A percentile compares a stretch with the other conserved stretches of the same genome.
Conservation (phyloP, 2,329 filamentous ascomycete genomes). For the Clonostachys byssicola region DNA sequence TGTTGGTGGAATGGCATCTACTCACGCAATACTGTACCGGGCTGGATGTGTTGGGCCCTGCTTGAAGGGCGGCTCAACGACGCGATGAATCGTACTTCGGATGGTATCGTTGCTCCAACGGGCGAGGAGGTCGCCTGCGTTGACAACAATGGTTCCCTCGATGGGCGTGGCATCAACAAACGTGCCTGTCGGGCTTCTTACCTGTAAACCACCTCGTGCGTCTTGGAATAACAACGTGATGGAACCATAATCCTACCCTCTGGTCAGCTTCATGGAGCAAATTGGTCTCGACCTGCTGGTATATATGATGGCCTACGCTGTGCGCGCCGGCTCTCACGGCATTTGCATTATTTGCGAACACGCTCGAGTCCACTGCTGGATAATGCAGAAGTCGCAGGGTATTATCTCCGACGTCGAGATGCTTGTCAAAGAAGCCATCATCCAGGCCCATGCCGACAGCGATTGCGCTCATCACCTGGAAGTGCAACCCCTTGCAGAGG, state of each 20-base stretch:
- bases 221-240: slow-evolving; percentile 63
- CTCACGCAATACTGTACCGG: slow-evolving; percentile 79
- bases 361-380: slow-evolving; percentile 58
- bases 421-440: slow-evolving; percentile 71
- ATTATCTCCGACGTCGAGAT: slow-evolving; percentile 66
- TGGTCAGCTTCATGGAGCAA: neutral
- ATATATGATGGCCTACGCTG: slow-evolving; percentile 33
- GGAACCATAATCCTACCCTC: slow-evolving; percentile 47
- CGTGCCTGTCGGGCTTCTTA: slow-evolving; percentile 65
- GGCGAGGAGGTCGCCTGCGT: slow-evolving; percentile 81
- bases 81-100: slow-evolving; percentile 84
- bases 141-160: slow-evolving; percentile 76
- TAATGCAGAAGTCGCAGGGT: slow-evolving; percentile 75
- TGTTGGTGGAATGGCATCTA: slow-evolving; percentile 6
- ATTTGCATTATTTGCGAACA: slow-evolving; percentile 60
- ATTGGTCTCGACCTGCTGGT: no score
- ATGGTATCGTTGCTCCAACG: slow-evolving; percentile 91
- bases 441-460: slow-evolving; percentile 75
- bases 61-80: slow-evolving; percentile 74
- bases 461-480: slow-evolving; percentile 78
- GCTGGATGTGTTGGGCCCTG: slow-evolving; percentile 61
- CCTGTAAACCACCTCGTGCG: slow-evolving; percentile 48
- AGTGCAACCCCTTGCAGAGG: slow-evolving; percentile 70
- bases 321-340: slow-evolving; percentile 78
- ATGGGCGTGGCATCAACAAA: slow-evolving; percentile 86